These are phyloP conservation scores for Tuber calosporum DNA, from an alignment of 495 filamentous ascomycete genomes.

Conservation along the genomic window DNA sequence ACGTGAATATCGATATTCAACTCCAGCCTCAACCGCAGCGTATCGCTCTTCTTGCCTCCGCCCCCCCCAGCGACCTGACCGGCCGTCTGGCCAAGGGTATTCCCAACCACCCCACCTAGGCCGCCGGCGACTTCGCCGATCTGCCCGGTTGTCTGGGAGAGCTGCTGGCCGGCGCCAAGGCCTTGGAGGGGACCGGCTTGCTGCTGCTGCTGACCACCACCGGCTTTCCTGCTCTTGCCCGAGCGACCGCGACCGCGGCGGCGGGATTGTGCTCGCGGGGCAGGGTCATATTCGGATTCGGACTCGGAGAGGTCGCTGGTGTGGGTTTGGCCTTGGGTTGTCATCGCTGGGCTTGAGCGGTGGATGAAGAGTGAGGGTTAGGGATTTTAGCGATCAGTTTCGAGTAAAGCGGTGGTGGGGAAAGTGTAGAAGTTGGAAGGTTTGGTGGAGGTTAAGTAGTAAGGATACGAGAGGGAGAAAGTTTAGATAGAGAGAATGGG, in stretches of 20 bases:
- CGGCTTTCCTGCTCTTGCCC: not conserved
- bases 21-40: conserved; percentile 69
- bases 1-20: conserved; percentile 85
- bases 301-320: not conserved
- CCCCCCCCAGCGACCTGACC: conserved; percentile 10
- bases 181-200: not conserved
- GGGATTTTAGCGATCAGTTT: not conserved
- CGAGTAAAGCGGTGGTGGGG: not conserved
- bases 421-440: not conserved
- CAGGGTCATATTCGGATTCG: not conserved
- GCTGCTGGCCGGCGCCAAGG: not conserved
- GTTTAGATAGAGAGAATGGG: not conserved
- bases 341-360: not conserved
- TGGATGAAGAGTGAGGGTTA: no score
- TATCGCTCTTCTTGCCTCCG: conserved; percentile 55
- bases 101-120: not conserved
- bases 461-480: not conserved
- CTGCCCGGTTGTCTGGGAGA: not conserved
- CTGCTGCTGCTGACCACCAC: not conserved
- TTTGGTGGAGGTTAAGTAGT: not conserved
- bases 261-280: not conserved
- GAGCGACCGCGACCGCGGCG: not conserved
- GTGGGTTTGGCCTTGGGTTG: not conserved
- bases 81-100: not conserved
- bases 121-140: not conserved